These are phyloP conservation scores for Coprinopsis marcescibilis DNA, from an alignment of 768 basidiomycete genomes.

Conservation along the genomic window DNA sequence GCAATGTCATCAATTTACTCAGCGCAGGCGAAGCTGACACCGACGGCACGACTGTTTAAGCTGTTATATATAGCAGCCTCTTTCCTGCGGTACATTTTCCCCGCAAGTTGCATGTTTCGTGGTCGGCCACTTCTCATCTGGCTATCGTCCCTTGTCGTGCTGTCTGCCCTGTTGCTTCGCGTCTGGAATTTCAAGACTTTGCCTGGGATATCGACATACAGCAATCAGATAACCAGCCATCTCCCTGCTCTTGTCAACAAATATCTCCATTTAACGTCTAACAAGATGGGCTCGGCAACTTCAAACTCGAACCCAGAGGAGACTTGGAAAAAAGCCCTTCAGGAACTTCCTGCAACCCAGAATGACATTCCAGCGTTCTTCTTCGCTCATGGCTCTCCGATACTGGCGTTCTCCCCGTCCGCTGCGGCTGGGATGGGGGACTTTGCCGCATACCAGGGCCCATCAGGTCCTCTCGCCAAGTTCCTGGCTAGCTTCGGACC, in stretches of 20 bases:
- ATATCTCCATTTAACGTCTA: neutral
- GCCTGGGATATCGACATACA: constrained; percentile 2
- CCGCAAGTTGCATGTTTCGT: neutral
- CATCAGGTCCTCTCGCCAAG: constrained; percentile 45
- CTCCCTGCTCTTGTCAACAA: neutral
- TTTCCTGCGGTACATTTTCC: neutral
- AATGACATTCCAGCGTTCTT: constrained; percentile 70
- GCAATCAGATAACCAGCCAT: neutral
- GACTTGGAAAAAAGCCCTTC: constrained; percentile 49
- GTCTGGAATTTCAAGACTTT: constrained; percentile 1
- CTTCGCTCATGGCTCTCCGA: constrained; percentile 65
- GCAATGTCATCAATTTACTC: too few relatives aligned
- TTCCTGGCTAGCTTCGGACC: constrained; percentile 68
- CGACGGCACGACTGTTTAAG: too few relatives aligned
- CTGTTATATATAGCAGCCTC: too few relatives aligned
- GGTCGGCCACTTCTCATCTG: neutral
- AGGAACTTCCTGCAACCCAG: constrained; percentile 49
- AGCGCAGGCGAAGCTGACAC: too few relatives aligned
- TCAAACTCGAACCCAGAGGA: constrained; percentile 17
- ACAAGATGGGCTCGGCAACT: constrained; percentile 17
- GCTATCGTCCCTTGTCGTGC: neutral
- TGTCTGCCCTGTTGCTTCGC: neutral
- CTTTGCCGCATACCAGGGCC: constrained; percentile 33
- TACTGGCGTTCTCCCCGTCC: constrained; percentile 35
- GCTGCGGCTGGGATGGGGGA: constrained; percentile 13